Percentiles rank a stretch among this genome's conserved stretches.
These are phyloP conservation scores for Plasmodium inui DNA, from an alignment of 169 alveolate species.

Conservation along the genomic window DNA sequence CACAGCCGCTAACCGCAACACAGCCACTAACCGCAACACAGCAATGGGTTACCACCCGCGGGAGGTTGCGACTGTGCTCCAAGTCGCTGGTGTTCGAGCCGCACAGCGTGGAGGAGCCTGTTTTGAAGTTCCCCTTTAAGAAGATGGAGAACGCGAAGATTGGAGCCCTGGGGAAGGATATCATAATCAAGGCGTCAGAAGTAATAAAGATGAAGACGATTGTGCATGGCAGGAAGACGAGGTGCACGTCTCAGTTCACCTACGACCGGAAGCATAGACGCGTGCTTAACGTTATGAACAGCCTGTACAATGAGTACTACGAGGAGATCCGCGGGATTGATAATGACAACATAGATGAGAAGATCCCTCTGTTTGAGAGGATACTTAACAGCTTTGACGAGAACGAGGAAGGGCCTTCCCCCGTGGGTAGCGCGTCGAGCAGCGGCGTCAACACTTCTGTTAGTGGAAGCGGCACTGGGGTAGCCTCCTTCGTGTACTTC, in stretches of 20 bases:
- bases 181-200: conserved; percentile 77
- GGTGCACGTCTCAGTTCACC: conserved; percentile 80
- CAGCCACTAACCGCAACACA: background rate
- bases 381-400: conserved; percentile 35
- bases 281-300: background rate
- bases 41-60: conserved; percentile 51
- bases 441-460: background rate
- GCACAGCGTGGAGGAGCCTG: conserved; percentile 80
- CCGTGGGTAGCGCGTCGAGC: background rate
- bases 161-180: conserved; percentile 35
- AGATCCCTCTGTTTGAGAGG: conserved; percentile 27
- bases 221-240: conserved; percentile 80
- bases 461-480: background rate
- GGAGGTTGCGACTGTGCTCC: conserved; percentile 88
- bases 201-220: conserved; percentile 80
- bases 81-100: conserved; percentile 89
- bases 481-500: background rate
- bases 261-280: conserved; percentile 38
- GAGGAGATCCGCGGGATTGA: conserved; percentile 26
- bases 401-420: background rate
- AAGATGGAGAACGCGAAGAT: conserved; percentile 64
- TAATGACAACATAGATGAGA: conserved; percentile 37
- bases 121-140: conserved; percentile 81
- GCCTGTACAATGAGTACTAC: conserved; percentile 16
- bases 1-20: background rate